phyloP scores from a whole-genome alignment of 2,329 filamentous ascomycete species.

The Akanthomyces uredinophilus region DNA sequence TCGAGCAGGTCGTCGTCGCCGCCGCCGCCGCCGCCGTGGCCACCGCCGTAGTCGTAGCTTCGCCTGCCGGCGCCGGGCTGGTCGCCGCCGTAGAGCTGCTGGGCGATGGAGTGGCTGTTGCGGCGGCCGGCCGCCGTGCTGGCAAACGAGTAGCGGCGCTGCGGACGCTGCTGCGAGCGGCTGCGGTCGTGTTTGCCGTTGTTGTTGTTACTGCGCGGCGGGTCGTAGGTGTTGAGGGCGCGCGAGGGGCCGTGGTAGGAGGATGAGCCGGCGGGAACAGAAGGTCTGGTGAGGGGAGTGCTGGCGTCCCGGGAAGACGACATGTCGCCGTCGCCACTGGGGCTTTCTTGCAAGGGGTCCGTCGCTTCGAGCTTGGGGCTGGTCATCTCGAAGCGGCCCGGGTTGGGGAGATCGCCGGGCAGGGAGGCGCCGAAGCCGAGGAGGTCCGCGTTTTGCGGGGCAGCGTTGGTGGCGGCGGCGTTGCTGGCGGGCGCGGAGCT shows the following conservation, averaged over 20 bases:
- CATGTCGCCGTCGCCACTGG: neutral
- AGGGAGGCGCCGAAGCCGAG: constrained; percentile 57
- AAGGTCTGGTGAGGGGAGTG: neutral
- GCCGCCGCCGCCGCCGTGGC: neutral
- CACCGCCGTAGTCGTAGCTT: constrained; percentile 57
- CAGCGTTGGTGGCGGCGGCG: constrained; percentile 5
- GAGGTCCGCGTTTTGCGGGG: constrained; percentile 54
- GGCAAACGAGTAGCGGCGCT: constrained; percentile 51
- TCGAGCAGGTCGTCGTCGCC: constrained; percentile 70
- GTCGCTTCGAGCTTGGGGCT: constrained; percentile 38
- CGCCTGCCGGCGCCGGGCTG: constrained; percentile 18
- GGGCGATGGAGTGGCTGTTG: constrained; percentile 46
- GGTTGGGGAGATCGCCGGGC: constrained; percentile 63
- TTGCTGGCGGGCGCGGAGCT: constrained; percentile 29
- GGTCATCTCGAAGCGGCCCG: constrained; percentile 67
- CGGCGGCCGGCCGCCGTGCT: constrained; percentile 43
- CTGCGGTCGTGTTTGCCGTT: constrained; percentile 22
- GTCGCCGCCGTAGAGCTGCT: constrained; percentile 46
- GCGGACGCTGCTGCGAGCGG: constrained; percentile 29
- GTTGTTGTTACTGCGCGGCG: constrained; percentile 29
- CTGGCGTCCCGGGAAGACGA: neutral
- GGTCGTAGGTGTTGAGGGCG: constrained; percentile 39
- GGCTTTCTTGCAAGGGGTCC: constrained; percentile 22
- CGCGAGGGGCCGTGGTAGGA: constrained; percentile 37
- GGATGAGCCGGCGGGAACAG: neutral